phyloP scores from a whole-genome alignment of 331 rosid species.

The Saraca asoca region DNA sequence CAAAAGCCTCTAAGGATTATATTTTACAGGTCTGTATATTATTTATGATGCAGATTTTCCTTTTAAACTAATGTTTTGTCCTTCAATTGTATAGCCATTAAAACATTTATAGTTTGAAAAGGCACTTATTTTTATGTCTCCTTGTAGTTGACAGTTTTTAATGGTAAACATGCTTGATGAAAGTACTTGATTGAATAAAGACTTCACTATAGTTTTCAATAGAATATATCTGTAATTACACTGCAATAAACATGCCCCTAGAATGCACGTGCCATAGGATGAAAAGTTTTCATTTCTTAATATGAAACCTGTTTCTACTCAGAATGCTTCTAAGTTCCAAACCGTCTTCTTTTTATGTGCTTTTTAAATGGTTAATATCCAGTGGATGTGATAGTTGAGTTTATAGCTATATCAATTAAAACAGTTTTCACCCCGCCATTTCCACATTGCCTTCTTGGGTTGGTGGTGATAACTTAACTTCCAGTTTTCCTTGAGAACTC shows the following conservation, averaged over 20 bases:
- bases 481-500: no score
- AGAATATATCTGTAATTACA: not conserved
- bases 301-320: no score
- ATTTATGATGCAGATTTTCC: conserved; percentile 17
- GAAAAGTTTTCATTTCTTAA: no score
- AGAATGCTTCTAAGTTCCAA: not conserved
- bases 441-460: no score
- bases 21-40: conserved; percentile 77
- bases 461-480: no score
- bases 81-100: not conserved
- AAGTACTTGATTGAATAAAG: not conserved
- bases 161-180: not conserved
- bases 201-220: not conserved
- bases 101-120: conserved; percentile 15
- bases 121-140: not conserved
- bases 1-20: conserved; percentile 94
- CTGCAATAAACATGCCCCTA: not conserved
- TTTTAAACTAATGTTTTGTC: no score
- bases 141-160: conserved; percentile 8
- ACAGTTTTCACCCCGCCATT: no score
- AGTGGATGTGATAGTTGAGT: no score
- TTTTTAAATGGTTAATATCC: no score
- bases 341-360: not conserved
- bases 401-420: no score
- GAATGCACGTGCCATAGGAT: not conserved